These are phyloP conservation scores for Choanephora cucurbitarum DNA, from an alignment of 371 early-diverging fungal species.

Conservation along the genomic window DNA sequence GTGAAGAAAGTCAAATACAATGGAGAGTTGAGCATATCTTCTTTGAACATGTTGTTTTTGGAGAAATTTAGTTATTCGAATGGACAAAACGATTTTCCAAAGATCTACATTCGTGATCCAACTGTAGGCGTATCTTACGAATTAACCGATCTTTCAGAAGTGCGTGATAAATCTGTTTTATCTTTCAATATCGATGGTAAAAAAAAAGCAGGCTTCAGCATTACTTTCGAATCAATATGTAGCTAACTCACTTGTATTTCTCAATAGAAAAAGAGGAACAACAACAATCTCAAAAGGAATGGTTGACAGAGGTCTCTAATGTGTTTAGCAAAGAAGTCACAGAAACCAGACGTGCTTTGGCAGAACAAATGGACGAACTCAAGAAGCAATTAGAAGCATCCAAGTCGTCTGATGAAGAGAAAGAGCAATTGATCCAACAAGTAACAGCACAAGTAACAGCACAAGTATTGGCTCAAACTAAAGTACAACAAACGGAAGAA, in stretches of 20 bases:
- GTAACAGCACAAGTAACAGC: not conserved
- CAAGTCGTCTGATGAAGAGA: conserved; percentile 2
- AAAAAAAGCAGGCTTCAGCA: no score
- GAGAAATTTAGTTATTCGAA: conserved; percentile 67
- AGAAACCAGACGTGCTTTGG: conserved; percentile 31
- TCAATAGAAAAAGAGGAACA: conserved; percentile 22
- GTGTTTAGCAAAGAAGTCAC: conserved; percentile 39
- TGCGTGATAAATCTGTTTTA: conserved; percentile 61
- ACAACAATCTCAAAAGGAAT: conserved; percentile 35
- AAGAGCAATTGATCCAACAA: conserved; percentile 59
- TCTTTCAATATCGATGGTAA: conserved; percentile 69
- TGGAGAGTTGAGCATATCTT: conserved; percentile 62
- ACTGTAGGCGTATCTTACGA: conserved; percentile 64
- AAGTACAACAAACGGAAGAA: not conserved
- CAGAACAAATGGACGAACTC: conserved; percentile 38
- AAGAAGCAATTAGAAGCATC: conserved; percentile 33
- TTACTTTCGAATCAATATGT: not conserved
- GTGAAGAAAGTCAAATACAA: conserved; percentile 59
- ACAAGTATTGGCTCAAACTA: not conserved
- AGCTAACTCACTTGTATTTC: not conserved
- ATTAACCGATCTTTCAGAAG: conserved; percentile 66
- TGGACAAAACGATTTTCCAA: conserved; percentile 64
- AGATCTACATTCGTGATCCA: conserved; percentile 70
- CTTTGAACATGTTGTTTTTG: conserved; percentile 65
- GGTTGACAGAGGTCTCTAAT: conserved; percentile 29